These are phyloP conservation scores for Fusarium sp. DNA, from an alignment of 2,329 filamentous ascomycete genomes.

Conservation along the genomic window DNA sequence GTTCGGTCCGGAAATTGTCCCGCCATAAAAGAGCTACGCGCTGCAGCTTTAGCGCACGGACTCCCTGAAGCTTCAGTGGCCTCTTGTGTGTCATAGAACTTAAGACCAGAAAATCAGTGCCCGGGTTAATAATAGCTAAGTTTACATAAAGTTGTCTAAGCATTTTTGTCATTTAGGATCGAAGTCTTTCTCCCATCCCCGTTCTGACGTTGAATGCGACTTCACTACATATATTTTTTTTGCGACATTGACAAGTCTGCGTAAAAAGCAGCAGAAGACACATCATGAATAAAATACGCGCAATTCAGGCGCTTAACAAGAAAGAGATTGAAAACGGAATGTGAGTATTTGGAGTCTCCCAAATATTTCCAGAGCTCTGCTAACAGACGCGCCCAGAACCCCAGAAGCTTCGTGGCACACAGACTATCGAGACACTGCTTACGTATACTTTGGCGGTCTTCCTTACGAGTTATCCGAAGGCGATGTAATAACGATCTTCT, in stretches of 20 bases:
- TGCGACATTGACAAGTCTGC: background rate
- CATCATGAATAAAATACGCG: conserved; percentile 92
- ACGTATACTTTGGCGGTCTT: conserved; percentile 94
- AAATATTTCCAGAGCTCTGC: background rate
- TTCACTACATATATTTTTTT: conserved; percentile 5
- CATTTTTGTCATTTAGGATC: no score
- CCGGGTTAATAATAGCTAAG: no score
- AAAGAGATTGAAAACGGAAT: conserved; percentile 91
- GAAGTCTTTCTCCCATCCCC: no score
- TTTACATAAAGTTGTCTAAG: no score
- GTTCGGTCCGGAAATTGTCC: conserved; percentile 55
- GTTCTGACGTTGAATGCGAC: conserved; percentile 32
- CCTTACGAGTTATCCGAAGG: conserved; percentile 95
- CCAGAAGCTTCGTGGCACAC: conserved; percentile 95
- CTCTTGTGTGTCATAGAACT: no score
- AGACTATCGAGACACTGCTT: conserved; percentile 98
- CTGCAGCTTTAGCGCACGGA: conserved; percentile 33
- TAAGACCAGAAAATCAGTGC: no score
- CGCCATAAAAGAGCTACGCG: conserved; percentile 38
- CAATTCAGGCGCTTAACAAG: conserved; percentile 93
- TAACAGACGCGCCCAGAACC: conserved; percentile 63
- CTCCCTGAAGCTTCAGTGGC: conserved; percentile 33
- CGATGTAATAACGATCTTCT: conserved; percentile 96
- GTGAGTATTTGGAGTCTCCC: conserved; percentile 60
- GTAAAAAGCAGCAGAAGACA: background rate